A percentile compares a stretch with the other conserved stretches of the same genome.
Evolutionary conservation across 768 basidiomycete genomes (phyloP).

Genomic region (Hemileccinum impolitum): DNA sequence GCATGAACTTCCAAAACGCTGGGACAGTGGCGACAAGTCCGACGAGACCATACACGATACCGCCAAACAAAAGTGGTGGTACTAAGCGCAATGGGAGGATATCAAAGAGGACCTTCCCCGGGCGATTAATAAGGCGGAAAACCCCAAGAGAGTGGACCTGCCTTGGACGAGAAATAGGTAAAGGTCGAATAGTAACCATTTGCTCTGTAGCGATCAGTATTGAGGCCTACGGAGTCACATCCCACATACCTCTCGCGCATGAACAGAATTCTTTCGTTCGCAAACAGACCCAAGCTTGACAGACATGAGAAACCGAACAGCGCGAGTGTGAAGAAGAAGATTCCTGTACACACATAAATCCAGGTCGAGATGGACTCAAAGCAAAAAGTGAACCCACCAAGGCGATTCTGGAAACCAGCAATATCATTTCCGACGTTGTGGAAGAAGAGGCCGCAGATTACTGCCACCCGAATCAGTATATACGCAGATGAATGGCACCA

Average conservation of each 20-base stretch:
- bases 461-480: slow-evolving; percentile 34
- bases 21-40: slow-evolving; percentile 89
- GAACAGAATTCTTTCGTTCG: slow-evolving; percentile 93
- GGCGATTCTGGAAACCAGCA: slow-evolving; percentile 92
- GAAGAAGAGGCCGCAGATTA: slow-evolving; percentile 92
- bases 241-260: slow-evolving; percentile 87
- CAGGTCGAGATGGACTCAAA: background rate
- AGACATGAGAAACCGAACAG: slow-evolving; percentile 96
- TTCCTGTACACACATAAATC: slow-evolving; percentile 41
- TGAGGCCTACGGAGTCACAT: background rate
- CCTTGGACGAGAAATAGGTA: slow-evolving; percentile 96
- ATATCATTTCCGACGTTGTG: slow-evolving; percentile 90
- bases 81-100: slow-evolving; percentile 92
- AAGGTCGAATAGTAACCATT: slow-evolving; percentile 98
- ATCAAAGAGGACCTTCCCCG: slow-evolving; percentile 81
- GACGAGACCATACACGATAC: slow-evolving; percentile 92
- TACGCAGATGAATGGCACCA: background rate
- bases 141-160: slow-evolving; percentile 15
- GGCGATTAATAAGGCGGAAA: background rate
- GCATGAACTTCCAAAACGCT: slow-evolving; percentile 97
- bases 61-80: slow-evolving; percentile 92
- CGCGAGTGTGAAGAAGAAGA: slow-evolving; percentile 97
- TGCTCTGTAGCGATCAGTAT: slow-evolving; percentile 47
- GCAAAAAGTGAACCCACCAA: slow-evolving; percentile 48
- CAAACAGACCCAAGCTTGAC: slow-evolving; percentile 90